Percentiles rank a stretch among this genome's conserved stretches.
These are phyloP conservation scores for Dillenia suffruticosa DNA, from an alignment of 164 flowering plant species.

Conservation along the genomic window DNA sequence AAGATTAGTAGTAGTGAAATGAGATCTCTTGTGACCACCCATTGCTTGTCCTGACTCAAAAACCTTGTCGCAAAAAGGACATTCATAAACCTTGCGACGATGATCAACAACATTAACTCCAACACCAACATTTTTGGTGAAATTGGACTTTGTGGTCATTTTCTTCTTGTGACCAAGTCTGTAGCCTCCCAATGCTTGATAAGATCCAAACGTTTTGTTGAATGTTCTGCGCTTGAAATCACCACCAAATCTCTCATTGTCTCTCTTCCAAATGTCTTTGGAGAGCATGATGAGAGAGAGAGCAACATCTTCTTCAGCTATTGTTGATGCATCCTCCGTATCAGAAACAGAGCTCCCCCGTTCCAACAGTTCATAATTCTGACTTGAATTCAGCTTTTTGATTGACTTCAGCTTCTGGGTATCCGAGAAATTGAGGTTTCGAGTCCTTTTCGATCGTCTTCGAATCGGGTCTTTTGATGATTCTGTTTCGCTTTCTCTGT, in stretches of 20 bases:
- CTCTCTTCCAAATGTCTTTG: constrained; percentile 43
- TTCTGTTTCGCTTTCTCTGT: constrained; percentile 61
- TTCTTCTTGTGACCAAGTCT: background rate
- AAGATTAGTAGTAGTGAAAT: constrained; percentile 12
- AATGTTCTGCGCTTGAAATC: constrained; percentile 3
- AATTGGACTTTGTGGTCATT: too few species aligned
- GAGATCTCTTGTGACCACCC: constrained; percentile 67
- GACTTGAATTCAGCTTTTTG: constrained; percentile 22
- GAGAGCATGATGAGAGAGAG: constrained; percentile 70
- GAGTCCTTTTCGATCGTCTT: constrained; percentile 37
- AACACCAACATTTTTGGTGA: too few species aligned
- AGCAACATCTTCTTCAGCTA: constrained; percentile 66
- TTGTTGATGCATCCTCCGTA: constrained; percentile 13
- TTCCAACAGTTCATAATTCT: constrained; percentile 43
- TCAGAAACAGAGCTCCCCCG: constrained; percentile 60
- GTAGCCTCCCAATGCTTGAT: constrained; percentile 4
- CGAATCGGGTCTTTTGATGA: constrained; percentile 42
- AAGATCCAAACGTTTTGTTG: background rate
- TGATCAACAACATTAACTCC: constrained; percentile 9
- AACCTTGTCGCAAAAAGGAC: constrained; percentile 48
- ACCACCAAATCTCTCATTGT: constrained; percentile 4
- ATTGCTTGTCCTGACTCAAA: constrained; percentile 63
- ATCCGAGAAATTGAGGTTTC: constrained; percentile 12
- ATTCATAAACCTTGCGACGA: constrained; percentile 28
- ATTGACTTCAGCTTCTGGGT: constrained; percentile 15